Conservation (phyloP, 228 moss, liverwort and hornwort species). For the Sphagnum fallax region DNA sequence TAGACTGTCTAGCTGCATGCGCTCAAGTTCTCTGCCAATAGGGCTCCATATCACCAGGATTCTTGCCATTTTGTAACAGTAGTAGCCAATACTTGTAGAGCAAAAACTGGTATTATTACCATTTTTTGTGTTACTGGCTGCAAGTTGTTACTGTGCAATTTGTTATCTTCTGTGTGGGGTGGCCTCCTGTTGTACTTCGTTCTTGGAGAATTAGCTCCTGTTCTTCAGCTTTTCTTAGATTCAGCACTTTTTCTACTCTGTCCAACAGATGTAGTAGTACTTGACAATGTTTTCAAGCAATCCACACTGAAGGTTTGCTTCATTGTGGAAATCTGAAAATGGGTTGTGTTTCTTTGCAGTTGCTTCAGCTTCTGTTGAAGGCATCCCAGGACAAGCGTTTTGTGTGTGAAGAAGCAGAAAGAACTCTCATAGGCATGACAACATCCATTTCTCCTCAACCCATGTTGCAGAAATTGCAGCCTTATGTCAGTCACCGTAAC, state of each 20-base stretch:
- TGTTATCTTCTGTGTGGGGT: neutral
- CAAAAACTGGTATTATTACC: too few relatives aligned
- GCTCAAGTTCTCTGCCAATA: too few relatives aligned
- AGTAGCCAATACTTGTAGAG: too few relatives aligned
- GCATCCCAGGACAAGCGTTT: conserved; percentile 98
- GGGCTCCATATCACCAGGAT: too few relatives aligned
- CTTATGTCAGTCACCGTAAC: conserved; percentile 80
- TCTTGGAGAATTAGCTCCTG: neutral
- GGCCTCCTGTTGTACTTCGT: neutral
- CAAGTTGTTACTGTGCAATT: neutral
- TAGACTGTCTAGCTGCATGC: neutral
- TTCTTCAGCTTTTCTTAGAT: neutral
- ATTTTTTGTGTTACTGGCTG: neutral
- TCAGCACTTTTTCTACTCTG: neutral
- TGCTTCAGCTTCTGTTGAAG: conserved; percentile 87
- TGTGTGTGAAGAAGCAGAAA: conserved; percentile 97
- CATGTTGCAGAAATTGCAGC: conserved; percentile 73
- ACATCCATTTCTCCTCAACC: conserved; percentile 61
- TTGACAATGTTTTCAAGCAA: neutral
- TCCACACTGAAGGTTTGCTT: neutral
- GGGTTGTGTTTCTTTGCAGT: conserved; percentile 27
- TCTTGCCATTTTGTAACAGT: too few relatives aligned
- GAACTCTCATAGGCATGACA: conserved; percentile 73
- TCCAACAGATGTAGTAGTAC: neutral
- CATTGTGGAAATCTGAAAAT: neutral